phyloP scores from a whole-genome alignment of 1,284 basidiomycete genomes.

The Porogramme epimiltina region DNA sequence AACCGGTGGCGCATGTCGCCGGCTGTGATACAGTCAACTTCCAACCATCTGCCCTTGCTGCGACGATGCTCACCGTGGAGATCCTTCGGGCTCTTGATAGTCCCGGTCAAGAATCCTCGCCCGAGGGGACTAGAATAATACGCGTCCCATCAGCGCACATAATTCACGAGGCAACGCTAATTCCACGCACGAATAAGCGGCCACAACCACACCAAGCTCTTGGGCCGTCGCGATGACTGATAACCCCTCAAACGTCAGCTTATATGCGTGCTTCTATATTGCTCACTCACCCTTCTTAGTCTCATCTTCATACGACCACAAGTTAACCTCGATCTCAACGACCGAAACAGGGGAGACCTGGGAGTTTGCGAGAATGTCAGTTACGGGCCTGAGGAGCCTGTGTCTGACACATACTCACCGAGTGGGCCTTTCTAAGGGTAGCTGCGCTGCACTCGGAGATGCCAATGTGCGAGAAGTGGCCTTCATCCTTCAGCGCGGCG shows the following conservation, averaged over 20 bases:
- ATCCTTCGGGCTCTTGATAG: conserved; percentile 49
- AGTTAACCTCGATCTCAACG: conserved; percentile 57
- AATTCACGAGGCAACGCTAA: neutral
- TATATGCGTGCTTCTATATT: no score
- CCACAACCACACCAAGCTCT: conserved; percentile 51
- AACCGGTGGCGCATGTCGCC: conserved; percentile 38
- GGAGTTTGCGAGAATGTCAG: neutral
- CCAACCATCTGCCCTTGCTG: neutral
- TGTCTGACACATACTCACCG: neutral
- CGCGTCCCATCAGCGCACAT: neutral
- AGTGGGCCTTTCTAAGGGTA: conserved; percentile 40
- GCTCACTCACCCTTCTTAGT: conserved; percentile 41
- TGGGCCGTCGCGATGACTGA: conserved; percentile 39
- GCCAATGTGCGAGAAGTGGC: conserved; percentile 48
- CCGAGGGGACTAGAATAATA: conserved; percentile 48
- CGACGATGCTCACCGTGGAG: conserved; percentile 34
- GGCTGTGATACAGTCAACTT: conserved; percentile 16
- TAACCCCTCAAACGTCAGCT: neutral
- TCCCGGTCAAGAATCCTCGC: conserved; percentile 56
- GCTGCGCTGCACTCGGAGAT: conserved; percentile 49
- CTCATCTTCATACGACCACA: conserved; percentile 52
- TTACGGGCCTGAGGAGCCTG: no score
- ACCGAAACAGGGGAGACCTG: conserved; percentile 45
- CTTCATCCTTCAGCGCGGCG: conserved; percentile 36
- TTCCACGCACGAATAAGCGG: conserved; percentile 49